These are phyloP conservation scores for Thermothielavioides terrestris DNA, from an alignment of 495 filamentous ascomycete genomes.

Conservation along the genomic window DNA sequence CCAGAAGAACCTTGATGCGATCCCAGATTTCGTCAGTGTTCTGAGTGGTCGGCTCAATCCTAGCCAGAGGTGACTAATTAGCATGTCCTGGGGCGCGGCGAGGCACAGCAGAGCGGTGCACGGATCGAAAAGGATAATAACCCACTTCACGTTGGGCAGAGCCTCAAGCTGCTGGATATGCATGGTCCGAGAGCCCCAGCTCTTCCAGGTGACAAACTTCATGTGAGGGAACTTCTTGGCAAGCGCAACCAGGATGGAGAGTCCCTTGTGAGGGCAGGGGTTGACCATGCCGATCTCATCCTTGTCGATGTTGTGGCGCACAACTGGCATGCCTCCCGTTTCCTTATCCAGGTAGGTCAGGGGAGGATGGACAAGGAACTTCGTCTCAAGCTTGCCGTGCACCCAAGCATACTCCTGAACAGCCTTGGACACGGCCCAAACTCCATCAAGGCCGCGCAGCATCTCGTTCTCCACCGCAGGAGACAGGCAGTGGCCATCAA, in stretches of 20 bases:
- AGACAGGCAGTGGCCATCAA: constrained; percentile 22
- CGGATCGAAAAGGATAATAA: background rate
- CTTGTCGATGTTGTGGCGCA: constrained; percentile 23
- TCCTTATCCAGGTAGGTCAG: constrained; percentile 19
- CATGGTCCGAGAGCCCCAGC: constrained; percentile 20
- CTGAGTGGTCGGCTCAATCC: constrained; percentile 16
- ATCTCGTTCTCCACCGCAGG: constrained; percentile 14
- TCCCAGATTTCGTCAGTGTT: constrained; percentile 28
- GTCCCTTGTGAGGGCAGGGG: constrained; percentile 26
- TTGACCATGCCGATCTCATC: constrained; percentile 27
- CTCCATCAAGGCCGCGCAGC: constrained; percentile 21
- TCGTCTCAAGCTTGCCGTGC: constrained; percentile 20
- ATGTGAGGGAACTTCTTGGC: constrained; percentile 20
- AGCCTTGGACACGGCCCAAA: constrained; percentile 24
- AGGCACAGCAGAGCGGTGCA: background rate
- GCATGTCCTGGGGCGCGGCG: background rate
- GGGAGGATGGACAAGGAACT: constrained; percentile 19
- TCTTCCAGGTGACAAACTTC: constrained; percentile 26
- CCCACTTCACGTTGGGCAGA: constrained; percentile 22
- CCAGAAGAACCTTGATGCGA: constrained; percentile 24
- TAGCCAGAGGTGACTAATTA: background rate
- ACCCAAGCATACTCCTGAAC: constrained; percentile 20
- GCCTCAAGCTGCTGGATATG: constrained; percentile 10
- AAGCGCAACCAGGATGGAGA: constrained; percentile 19
- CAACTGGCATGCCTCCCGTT: constrained; percentile 12